Base-by-base conservation (phyloP, 805 yeast genomes). In the Kazachstania kunashirensis region DNA sequence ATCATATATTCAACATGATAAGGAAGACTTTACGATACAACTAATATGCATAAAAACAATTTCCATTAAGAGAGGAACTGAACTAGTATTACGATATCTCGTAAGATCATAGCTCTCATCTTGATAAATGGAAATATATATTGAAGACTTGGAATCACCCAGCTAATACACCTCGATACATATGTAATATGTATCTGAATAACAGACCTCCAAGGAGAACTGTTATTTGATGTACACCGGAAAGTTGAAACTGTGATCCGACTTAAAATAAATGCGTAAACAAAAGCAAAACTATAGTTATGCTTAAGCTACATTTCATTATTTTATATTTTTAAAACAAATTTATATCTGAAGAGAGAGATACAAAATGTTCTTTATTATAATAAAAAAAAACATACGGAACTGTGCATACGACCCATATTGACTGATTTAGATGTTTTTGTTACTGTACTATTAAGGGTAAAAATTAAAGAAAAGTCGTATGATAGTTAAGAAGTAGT, bases 331-430 rank as follows among this genome's bases (percentile, higher is more conserved):
- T 11, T 9, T 23, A 23, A 9, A 9, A 23, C 11, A 11, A 9
- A 9, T 11, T 23, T 9, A 23, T 8, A 23, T 9, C 24, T 23
- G 17, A 24, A 33, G 10, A 33, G 9, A 14, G 25, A 31, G 12
- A 13, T 24, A 31, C 24, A 36, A 9, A 25, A 13, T 25, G 23
- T 7, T 3, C 28, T n/a, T n/a, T 26, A 26, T 26, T 7, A 23
- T 20, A 19, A 12, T 12, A 20, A 20, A 14, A 24, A 23, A 29
- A 26, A 68, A 82, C 94, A 76, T 82, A 83, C 94, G 70, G 83
- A 73, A 74, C 95, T 83, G 85, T 89, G 97, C 88, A 89, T 79
- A 77, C 98, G 95, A 88, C 95, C 98, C 98, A 89, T 89, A 68
- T 75, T 83, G 78, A 71, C 62, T 66, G 68, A 59, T 67, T 64